Evolutionary conservation across 345 rosid species (phyloP), one percentile per base, ranked within the genome.

Genomic region (Jatropha curcas): DNA sequence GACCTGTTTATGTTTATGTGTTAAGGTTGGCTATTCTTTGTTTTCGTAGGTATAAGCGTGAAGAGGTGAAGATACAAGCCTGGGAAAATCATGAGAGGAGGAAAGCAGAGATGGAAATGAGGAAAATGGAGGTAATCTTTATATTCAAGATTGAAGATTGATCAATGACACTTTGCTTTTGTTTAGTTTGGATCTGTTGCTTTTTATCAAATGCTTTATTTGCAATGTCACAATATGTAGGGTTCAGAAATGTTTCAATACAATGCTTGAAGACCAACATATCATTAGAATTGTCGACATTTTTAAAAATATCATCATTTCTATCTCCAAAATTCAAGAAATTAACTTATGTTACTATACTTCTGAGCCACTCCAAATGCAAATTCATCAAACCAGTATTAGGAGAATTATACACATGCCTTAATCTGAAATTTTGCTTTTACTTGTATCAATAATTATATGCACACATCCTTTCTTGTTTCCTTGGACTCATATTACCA

Each of bases 1-100:
- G 16, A 43, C n/a, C n/a, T n/a, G 50, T 52, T 22, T 68, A n/a
- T 78, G 66, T 71, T 55, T 28, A 34, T 28, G 7, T 17, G 41
- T 45, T 37, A 4, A 71, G 63, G 45, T 45, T 13, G 22, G 64
- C 27, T 28, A 33, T 5, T 63, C 4, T 16, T 58, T 57, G 19
- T 59, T 17, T 31, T 2, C 78, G 70, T 37, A 94, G 98, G 91
- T 94, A 87, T 55, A 94, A 94, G 83, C 87, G 94, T 1, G 97
- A 92, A 77, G 97, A 92, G 71, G 97, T 94, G 83, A 94, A 89
- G 84, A 94, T 94, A 71, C 97, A 89, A 59, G 96, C 91, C 25
- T 94, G 98, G 98, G 98, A 94, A 79, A 92, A 92, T 85, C 96
- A 87, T 34, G 88, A 90, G 84, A 94, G 87, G 86, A 82, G 98